A percentile compares a stretch with the other conserved stretches of the same genome.
Conservation (phyloP, 2,329 filamentous ascomycete genomes). For the Verticillium nonalfalfae region DNA sequence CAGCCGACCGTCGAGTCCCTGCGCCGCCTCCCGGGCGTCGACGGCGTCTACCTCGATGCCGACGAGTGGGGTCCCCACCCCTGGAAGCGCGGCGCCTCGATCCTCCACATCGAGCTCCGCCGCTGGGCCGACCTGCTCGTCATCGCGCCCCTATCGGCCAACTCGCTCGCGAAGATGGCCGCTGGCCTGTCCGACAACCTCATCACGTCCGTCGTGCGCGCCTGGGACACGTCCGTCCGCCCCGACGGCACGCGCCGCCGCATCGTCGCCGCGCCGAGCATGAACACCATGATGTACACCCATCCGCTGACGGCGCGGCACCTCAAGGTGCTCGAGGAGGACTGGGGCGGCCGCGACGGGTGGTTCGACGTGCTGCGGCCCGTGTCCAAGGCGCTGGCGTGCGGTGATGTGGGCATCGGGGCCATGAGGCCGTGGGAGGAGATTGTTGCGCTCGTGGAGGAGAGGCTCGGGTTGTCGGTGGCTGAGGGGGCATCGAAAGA, state of each 20-base stretch:
- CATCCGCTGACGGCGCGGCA: slow-evolving; percentile 77
- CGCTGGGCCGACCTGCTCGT: slow-evolving; percentile 73
- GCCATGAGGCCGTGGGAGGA: slow-evolving; percentile 78
- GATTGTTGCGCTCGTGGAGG: slow-evolving; percentile 62
- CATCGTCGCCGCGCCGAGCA: slow-evolving; percentile 72
- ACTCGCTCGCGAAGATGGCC: slow-evolving; percentile 78
- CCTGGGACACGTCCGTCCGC: slow-evolving; percentile 74
- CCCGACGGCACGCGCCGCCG: slow-evolving; percentile 54
- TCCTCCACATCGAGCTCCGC: slow-evolving; percentile 85
- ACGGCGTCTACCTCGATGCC: slow-evolving; percentile 74
- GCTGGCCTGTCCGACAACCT: slow-evolving; percentile 74
- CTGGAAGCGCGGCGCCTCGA: slow-evolving; percentile 72
- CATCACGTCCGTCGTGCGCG: slow-evolving; percentile 66
- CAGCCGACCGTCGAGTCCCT: slow-evolving; percentile 65
- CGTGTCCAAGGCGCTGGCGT: slow-evolving; percentile 72
- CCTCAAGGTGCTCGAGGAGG: slow-evolving; percentile 60
- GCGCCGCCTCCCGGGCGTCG: slow-evolving; percentile 59
- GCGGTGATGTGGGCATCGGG: slow-evolving; percentile 75
- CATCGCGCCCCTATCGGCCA: slow-evolving; percentile 76
- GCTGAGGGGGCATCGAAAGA: not conserved
- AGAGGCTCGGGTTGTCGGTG: slow-evolving; percentile 30
- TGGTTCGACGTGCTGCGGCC: slow-evolving; percentile 71
- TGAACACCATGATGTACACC: slow-evolving; percentile 89
- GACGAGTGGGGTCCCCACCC: slow-evolving; percentile 72
- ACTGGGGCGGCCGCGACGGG: slow-evolving; percentile 56